These are phyloP conservation scores for Hygrophila difformis DNA, from an alignment of 257 asterid species.

Conservation along the genomic window DNA sequence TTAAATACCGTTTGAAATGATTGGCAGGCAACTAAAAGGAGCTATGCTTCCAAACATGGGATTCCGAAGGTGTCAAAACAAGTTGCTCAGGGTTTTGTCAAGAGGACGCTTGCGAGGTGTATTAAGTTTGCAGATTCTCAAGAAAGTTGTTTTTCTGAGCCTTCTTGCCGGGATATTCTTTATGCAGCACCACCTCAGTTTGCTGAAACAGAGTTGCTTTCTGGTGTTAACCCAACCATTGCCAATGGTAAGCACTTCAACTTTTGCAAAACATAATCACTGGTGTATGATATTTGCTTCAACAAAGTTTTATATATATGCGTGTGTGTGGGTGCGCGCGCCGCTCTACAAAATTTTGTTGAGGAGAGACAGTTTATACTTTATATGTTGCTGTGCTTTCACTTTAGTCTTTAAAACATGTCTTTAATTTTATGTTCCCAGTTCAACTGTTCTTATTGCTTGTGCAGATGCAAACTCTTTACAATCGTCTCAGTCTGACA, in stretches of 20 bases:
- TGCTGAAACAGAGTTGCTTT: slow-evolving; percentile 42
- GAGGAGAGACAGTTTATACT: not conserved
- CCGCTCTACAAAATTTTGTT: too few relatives aligned
- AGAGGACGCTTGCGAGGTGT: slow-evolving; percentile 71
- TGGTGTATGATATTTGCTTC: too few relatives aligned
- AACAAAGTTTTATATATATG: not conserved
- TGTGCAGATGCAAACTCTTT: slow-evolving; percentile 26
- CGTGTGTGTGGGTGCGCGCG: too few relatives aligned
- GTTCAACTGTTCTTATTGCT: slow-evolving; percentile 13
- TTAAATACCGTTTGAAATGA: slow-evolving; percentile 16
- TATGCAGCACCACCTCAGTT: slow-evolving; percentile 74
- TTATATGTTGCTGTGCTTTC: not conserved
- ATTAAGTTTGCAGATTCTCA: slow-evolving; percentile 65
- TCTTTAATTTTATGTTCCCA: not conserved
- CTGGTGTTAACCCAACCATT: slow-evolving; percentile 25
- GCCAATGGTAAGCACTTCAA: slow-evolving; percentile 30
- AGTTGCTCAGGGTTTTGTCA: slow-evolving; percentile 67
- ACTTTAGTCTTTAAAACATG: not conserved
- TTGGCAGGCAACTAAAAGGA: slow-evolving; percentile 83
- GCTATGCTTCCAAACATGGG: slow-evolving; percentile 72
- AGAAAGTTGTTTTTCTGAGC: slow-evolving; percentile 69
- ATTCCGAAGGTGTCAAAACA: slow-evolving; percentile 71
- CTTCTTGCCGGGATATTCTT: slow-evolving; percentile 57
- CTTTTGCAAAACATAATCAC: slow-evolving; percentile 3
- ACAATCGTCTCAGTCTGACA: slow-evolving; percentile 34